These are phyloP conservation scores for Panaeolus papilionaceus DNA, from an alignment of 768 basidiomycete genomes.

Conservation along the genomic window DNA sequence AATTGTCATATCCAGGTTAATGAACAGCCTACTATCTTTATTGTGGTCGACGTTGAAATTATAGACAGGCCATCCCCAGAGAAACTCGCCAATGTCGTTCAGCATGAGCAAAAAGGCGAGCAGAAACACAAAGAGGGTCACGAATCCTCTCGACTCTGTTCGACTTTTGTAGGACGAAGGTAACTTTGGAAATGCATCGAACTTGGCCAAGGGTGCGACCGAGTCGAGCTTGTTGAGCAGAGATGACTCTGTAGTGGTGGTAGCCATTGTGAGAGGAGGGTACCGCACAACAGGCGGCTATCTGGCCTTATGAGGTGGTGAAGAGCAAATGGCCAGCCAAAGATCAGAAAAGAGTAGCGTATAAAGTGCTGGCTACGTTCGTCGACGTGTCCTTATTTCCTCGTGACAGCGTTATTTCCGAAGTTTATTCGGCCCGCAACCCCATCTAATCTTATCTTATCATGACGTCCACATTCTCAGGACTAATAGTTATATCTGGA, in stretches of 20 bases:
- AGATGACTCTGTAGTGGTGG: slow-evolving; percentile 30
- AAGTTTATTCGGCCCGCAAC: slow-evolving; percentile 12
- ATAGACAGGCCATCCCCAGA: slow-evolving; percentile 94
- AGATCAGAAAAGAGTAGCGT: slow-evolving; percentile 9
- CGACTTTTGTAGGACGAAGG: slow-evolving; percentile 82
- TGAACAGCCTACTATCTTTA: slow-evolving; percentile 65
- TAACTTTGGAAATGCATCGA: slow-evolving; percentile 90
- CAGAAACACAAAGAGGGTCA: slow-evolving; percentile 74
- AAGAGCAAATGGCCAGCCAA: slow-evolving; percentile 11
- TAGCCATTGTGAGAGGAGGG: slow-evolving; percentile 19
- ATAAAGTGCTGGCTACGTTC: slow-evolving; percentile 12
- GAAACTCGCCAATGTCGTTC: slow-evolving; percentile 89
- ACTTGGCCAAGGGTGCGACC: slow-evolving; percentile 68
- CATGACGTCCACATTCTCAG: not conserved
- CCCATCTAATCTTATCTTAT: slow-evolving; percentile 11
- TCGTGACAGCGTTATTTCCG: slow-evolving; percentile 14
- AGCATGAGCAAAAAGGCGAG: slow-evolving; percentile 77
- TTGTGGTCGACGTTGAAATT: slow-evolving; percentile 86
- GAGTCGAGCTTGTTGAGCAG: slow-evolving; percentile 70
- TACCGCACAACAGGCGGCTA: slow-evolving; percentile 12
- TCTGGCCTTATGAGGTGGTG: slow-evolving; percentile 8
- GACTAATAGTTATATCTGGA: not conserved
- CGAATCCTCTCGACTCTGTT: slow-evolving; percentile 80
- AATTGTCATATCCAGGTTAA: slow-evolving; percentile 93
- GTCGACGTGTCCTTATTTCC: slow-evolving; percentile 14